These are phyloP conservation scores for Mortierella sp. DNA, from an alignment of 371 early-diverging fungal genomes.

Conservation along the genomic window DNA sequence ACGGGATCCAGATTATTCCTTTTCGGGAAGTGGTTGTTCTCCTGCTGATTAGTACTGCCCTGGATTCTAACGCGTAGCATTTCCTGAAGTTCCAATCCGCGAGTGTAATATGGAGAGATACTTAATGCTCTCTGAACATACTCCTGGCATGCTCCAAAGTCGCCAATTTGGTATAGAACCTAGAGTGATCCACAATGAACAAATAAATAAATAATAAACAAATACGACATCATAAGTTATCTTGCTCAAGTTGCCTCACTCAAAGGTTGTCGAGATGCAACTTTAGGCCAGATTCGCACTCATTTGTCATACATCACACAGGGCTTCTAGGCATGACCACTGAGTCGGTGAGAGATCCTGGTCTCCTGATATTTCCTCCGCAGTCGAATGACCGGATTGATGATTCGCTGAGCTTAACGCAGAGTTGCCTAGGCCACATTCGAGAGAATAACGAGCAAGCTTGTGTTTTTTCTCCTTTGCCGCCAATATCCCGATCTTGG, in stretches of 20 bases:
- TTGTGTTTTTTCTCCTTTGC: conserved; percentile 51
- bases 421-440: conserved; percentile 54
- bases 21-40: neutral
- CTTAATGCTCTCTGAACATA: conserved; percentile 53
- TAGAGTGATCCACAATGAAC: conserved; percentile 19
- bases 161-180: conserved; percentile 69
- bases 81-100: conserved; percentile 46
- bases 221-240: neutral
- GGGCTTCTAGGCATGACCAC: conserved; percentile 66
- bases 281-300: too few relatives aligned
- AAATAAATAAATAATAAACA: neutral
- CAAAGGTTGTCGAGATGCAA: too few relatives aligned
- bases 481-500: conserved; percentile 61
- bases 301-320: conserved; percentile 58
- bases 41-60: neutral
- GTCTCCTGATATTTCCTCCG: conserved; percentile 10
- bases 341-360: conserved; percentile 57
- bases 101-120: conserved; percentile 54
- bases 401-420: conserved; percentile 8
- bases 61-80: conserved; percentile 18
- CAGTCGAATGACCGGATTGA: neutral
- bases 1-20: too few relatives aligned
- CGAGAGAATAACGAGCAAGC: conserved; percentile 63
- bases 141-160: conserved; percentile 56
- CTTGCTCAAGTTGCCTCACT: too few relatives aligned